Evolutionary conservation across 2,329 filamentous ascomycete genomes (phyloP).

Genomic region (Xylaria sp.): DNA sequence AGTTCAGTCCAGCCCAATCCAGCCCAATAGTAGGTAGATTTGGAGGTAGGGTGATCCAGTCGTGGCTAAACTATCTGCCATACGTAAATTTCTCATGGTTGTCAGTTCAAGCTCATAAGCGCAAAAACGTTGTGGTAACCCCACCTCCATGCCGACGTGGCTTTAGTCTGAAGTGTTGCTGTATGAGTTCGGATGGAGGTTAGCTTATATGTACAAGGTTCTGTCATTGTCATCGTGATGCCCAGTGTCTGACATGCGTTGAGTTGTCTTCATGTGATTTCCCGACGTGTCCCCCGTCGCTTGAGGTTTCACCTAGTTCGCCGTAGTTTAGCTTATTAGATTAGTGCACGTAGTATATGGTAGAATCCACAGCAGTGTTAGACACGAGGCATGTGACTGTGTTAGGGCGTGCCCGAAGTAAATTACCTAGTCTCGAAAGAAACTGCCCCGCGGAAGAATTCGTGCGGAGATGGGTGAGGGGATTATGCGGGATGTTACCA

Average conservation of each 20-base stretch:
- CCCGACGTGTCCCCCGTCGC: neutral
- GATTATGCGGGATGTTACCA: constrained; percentile 20
- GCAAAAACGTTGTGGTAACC: constrained; percentile 16
- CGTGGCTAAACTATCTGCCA: constrained; percentile 1
- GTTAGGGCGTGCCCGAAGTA: constrained; percentile 1
- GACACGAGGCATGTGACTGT: constrained; percentile 21
- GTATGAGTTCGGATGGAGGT: neutral
- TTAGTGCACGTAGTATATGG: constrained; percentile 6
- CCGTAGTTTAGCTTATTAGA: constrained; percentile 6
- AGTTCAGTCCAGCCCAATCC: constrained; percentile 3
- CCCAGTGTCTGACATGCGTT: constrained; percentile 30
- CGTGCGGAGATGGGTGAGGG: constrained; percentile 25
- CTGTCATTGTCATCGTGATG: constrained; percentile 20
- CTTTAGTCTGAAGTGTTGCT: constrained; percentile 11
- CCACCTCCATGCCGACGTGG: constrained; percentile 29
- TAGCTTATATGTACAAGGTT: constrained; percentile 25
- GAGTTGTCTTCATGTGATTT: constrained; percentile 36
- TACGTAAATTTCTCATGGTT: neutral
- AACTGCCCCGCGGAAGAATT: neutral
- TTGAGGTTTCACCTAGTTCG: constrained; percentile 11
- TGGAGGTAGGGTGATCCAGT: neutral
- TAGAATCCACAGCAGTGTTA: neutral
- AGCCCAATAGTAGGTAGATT: neutral
- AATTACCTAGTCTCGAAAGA: constrained; percentile 20
- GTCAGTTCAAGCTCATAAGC: neutral